Conservation (phyloP, 257 asterid species). For the Leonotis leonurus region DNA sequence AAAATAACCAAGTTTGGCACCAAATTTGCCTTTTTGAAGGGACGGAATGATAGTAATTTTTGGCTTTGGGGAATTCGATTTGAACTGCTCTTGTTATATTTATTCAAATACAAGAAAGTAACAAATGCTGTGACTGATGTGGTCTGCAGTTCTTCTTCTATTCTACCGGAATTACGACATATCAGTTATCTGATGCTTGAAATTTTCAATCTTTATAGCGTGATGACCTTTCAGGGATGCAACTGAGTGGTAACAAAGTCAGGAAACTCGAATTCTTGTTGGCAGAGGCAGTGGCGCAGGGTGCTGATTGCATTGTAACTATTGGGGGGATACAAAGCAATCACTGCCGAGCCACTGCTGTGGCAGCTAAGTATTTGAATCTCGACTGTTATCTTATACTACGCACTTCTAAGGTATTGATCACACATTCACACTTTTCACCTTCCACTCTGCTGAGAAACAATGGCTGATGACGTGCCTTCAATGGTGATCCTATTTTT, state of each 20-base stretch:
- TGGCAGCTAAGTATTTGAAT: conserved; percentile 84
- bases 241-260: conserved; percentile 95
- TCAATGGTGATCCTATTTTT: not conserved
- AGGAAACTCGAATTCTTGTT: conserved; percentile 93
- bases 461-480: not conserved
- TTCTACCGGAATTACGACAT: not conserved
- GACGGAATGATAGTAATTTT: not conserved
- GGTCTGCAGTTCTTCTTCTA: not conserved
- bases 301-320: conserved; percentile 84
- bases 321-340: conserved; percentile 98
- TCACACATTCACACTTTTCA: not conserved
- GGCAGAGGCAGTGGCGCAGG: conserved; percentile 90
- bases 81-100: not conserved
- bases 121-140: not conserved
- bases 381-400: conserved; percentile 82
- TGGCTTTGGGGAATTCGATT: not conserved
- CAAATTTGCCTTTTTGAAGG: not conserved
- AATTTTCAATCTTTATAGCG: conserved; percentile 48
- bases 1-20: not conserved
- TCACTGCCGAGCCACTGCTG: conserved; percentile 98
- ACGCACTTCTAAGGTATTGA: conserved; percentile 82
- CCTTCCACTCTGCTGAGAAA: not conserved
- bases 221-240: conserved; percentile 97
- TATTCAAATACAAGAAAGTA: not conserved
- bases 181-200: conserved; percentile 22